Base-by-base conservation (phyloP, 2,329 filamentous ascomycete species). In the Coccinonectria pachysandricola region DNA sequence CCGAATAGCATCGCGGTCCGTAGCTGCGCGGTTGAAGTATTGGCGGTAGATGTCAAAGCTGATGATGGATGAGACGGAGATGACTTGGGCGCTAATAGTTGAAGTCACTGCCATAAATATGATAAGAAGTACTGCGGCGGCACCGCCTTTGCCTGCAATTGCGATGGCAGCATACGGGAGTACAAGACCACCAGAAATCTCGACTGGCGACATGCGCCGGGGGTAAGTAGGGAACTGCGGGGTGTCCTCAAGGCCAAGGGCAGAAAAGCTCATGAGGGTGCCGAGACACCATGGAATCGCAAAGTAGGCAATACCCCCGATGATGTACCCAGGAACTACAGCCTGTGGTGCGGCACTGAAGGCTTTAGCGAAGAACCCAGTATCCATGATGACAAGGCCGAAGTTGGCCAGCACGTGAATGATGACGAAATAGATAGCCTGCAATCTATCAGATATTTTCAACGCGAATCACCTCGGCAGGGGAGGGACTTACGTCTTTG, bases 91-190 rank as follows among this genome's bases (percentile, higher is more conserved):
- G 0, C 60, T 65, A 3, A 66, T 54, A 0, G 64, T 68, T 1
- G 61, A 67, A 2, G 77, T 82, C n/a, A 82, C 75, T 3, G 79
- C 79, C 78, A 84, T 83, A 59, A 84, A 83, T 8, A 79, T 71
- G 28, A 83, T 65, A 4, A 85, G 54, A 1, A 82, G 59, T 1
- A 78, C 72, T 0, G 75, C 78, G 2, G 68, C 73, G 0, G 79
- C 79, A 23, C 79, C 79, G 7, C 78, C 78, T 36, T 74, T 76
- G 0, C 79, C 79, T 2, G 81, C 65, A 15, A 84, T 52, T 3
- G 78, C 75, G 14, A 79, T 71, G 1, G 79, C 75, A 3, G 75
- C 78, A 32, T 79, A 75, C 0, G 79, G 79, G 3, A 84, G 57
- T 0, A 82, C 78, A 1, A 85, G 59, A 0, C 79, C 79, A 9